A percentile compares a stretch with the other conserved stretches of the same genome.
These are phyloP conservation scores for Ophiocordyceps camponoti-saundersi DNA, from an alignment of 2,329 filamentous ascomycete genomes.

Conservation along the genomic window DNA sequence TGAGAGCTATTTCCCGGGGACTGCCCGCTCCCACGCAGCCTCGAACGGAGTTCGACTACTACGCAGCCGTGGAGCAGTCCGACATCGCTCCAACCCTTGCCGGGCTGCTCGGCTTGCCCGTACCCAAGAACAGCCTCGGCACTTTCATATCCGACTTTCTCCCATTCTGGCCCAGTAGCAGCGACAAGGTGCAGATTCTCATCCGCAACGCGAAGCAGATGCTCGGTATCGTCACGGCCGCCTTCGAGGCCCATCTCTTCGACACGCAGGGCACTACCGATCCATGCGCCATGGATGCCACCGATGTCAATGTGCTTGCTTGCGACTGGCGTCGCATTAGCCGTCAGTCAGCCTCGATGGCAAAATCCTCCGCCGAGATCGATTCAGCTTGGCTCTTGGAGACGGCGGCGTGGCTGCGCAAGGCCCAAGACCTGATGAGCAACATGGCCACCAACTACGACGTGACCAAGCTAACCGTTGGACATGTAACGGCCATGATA, in stretches of 20 bases:
- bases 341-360: conserved; percentile 8
- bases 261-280: conserved; percentile 13
- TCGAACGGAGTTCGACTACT: conserved; percentile 64
- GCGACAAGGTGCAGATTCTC: conserved; percentile 50
- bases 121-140: conserved; percentile 80
- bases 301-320: conserved; percentile 38
- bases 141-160: conserved; percentile 70
- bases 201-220: conserved; percentile 70
- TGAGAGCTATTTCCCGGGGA: conserved; percentile 36
- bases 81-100: conserved; percentile 84
- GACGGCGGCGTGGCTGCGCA: conserved; percentile 45
- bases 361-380: conserved; percentile 9
- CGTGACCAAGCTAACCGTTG: conserved; percentile 39
- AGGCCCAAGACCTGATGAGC: conserved; percentile 67
- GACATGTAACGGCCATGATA: conserved; percentile 18
- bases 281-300: conserved; percentile 17
- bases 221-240: conserved; percentile 55
- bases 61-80: conserved; percentile 75
- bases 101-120: conserved; percentile 70
- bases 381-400: conserved; percentile 22
- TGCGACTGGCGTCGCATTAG: conserved; percentile 45
- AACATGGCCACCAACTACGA: conserved; percentile 88
- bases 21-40: conserved; percentile 37
- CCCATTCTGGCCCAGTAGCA: conserved; percentile 44
- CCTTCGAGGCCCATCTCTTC: conserved; percentile 39